Evolutionary conservation across 2,329 filamentous ascomycete genomes (phyloP), one percentile per base, ranked within the genome.

Genomic region (Scleromitrula shiraiana): DNA sequence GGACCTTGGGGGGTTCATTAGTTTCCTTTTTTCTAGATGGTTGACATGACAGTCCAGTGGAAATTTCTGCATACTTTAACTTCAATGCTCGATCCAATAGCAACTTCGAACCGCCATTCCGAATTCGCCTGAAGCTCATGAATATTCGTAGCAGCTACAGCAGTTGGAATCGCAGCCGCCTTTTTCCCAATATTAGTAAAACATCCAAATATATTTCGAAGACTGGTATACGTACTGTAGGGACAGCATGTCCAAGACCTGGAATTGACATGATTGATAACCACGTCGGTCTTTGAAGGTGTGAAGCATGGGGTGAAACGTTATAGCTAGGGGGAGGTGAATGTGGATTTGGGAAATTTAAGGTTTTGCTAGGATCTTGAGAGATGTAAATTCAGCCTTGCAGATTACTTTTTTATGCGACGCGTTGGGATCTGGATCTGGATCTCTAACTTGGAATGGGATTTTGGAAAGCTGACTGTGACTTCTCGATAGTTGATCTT

Each of bases 71-170:
- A 42, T 62, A 77, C 76, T 64, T 74, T 78, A 37, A 78, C 70
- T 56, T 74, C 69, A 32, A 78, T 66, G 12, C 68, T 70, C 41
- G 67, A 68, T 12, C 71, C 72, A 54, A 72, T 70, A 9, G 82
- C 75, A 37, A 88, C 81, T 61, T 87, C 76, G 68, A 91, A 91
- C 42, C 86, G 79, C 81, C 85, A 91, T 74, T 91, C 86, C 60
- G 78, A 82, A 56, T 77, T 78, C 47, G 79, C 75, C 42, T 74
- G 70, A 53, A 91, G 76, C 54, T 68, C 70, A 51, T 77, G 70
- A 42, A 73, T 65, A 29, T 65, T 65, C 23, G 67, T 64, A 33
- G 66, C 65, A 39, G 68, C 66, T 53, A 65, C 59, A 30, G 60
- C 62, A 33, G 50, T 46, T 35, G 62, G 56, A 7, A 57, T 54